Evolutionary conservation across 352 stramenopile genomes (phyloP), one percentile per base, ranked within the genome.

Genomic region (Pythium sukuiense): DNA sequence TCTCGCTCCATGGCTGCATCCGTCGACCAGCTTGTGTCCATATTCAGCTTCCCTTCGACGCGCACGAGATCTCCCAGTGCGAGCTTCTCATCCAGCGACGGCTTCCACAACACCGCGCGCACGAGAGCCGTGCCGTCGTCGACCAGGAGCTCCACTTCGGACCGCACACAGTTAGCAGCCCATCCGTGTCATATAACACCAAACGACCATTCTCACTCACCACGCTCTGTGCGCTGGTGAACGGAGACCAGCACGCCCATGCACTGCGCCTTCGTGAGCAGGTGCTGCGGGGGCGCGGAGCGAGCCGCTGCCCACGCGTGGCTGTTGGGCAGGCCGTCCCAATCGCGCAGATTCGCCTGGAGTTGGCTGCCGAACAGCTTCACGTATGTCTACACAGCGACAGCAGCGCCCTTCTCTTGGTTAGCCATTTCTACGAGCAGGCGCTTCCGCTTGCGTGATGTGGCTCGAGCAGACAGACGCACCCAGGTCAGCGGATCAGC

Each of bases 201-300:
- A 53, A 53, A 18, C 46, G 20, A 24, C 2, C 46, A 53, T 18
- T 0, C 27, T 18, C 18, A 27, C 67, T 50, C 61, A 93, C 86
- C 81, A 52, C 84, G 76, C 45, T 88, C 83, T 0, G 69, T 35
- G 6, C 81, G 81, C 41, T 80, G 61, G 13, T 87, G 69, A 20
- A 92, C 70, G 0, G 83, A 89, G 12, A 89, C 72, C 46, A 92
- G 58, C 1, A 90, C 63, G 18, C 87, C 87, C 12, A 76, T 63
- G 60, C 81, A 76, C 39, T 93, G 87, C 18, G 81, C 77, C 53
- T 93, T 92, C 8, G 85, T 93, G 49, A 93, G 53, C 29, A 95
- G 67, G 59, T 30, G 32, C 45, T 59, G 65, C 57, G 76, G 27
- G 26, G 48, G 20, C 50, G 53, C 8, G 64, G 67, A 60, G 66